phyloP scores from a whole-genome alignment of 345 rosid species.

The Reutealis trisperma region DNA sequence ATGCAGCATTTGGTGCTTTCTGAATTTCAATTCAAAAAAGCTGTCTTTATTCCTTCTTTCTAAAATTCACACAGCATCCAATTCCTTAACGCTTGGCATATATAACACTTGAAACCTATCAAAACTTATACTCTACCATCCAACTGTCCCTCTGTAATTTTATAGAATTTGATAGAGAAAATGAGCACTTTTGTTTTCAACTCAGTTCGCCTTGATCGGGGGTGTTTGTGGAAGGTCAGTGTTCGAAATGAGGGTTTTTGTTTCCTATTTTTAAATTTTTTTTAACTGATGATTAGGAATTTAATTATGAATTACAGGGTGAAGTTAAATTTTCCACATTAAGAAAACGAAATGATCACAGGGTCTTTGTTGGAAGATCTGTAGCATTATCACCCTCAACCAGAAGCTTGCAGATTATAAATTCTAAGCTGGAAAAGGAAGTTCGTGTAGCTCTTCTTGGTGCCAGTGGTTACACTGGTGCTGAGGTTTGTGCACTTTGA shows the following conservation, averaged over 20 bases:
- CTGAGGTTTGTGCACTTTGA: constrained; percentile 63
- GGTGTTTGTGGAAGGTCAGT: constrained; percentile 52
- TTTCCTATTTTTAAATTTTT: background rate
- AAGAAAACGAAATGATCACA: background rate
- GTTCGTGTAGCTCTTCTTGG: constrained; percentile 88
- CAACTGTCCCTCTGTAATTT: background rate
- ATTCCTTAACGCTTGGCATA: background rate
- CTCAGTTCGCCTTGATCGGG: constrained; percentile 32
- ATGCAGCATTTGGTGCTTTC: background rate
- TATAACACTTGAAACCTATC: background rate
- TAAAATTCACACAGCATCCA: constrained; percentile 1
- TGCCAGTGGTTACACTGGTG: constrained; percentile 99
- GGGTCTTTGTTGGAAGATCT: constrained; percentile 34
- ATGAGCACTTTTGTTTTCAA: constrained; percentile 44
- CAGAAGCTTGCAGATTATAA: constrained; percentile 39
- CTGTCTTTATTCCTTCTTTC: background rate
- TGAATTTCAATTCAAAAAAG: background rate
- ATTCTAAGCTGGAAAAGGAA: constrained; percentile 45
- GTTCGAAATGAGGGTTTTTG: background rate
- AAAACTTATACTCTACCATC: background rate
- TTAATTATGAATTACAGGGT: constrained; percentile 21
- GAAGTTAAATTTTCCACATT: constrained; percentile 9
- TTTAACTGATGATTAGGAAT: background rate
- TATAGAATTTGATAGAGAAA: constrained; percentile 18
- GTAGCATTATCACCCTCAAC: constrained; percentile 41